phyloP scores from a whole-genome alignment of 495 filamentous ascomycete genomes.

The Annulohypoxylon stygium region DNA sequence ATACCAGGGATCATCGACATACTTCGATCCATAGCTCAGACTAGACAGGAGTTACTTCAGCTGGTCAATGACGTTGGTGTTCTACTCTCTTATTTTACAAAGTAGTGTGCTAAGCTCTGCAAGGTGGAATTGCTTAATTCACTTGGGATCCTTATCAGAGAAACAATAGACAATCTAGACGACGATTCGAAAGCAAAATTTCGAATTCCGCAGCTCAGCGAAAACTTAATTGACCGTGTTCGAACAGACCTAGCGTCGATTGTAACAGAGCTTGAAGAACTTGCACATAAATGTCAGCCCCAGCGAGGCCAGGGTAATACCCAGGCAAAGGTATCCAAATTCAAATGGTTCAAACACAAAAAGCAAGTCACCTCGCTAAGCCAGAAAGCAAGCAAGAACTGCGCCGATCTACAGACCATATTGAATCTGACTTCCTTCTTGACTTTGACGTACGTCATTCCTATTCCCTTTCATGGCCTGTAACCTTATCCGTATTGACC shows the following conservation, averaged over 20 bases:
- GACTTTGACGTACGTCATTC: conserved; percentile 15
- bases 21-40: conserved; percentile 17
- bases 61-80: conserved; percentile 19
- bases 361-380: conserved; percentile 7
- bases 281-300: background rate
- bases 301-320: background rate
- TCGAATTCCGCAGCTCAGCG: too few relatives aligned
- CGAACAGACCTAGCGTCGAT: background rate
- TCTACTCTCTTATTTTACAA: background rate
- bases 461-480: background rate
- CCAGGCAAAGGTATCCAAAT: background rate
- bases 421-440: conserved; percentile 2
- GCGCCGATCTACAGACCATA: conserved; percentile 4
- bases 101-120: too few relatives aligned
- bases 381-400: conserved; percentile 13
- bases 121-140: too few relatives aligned
- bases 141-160: too few relatives aligned
- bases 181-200: too few relatives aligned
- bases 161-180: too few relatives aligned
- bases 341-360: conserved; percentile 21
- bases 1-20: conserved; percentile 36
- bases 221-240: too few relatives aligned
- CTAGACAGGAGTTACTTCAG: conserved; percentile 30
- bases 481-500: too few relatives aligned
- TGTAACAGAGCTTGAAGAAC: background rate